Evolutionary conservation across 208 protist genomes (phyloP), one percentile per base, ranked within the genome.

Genomic region (Crithidia bombi): DNA sequence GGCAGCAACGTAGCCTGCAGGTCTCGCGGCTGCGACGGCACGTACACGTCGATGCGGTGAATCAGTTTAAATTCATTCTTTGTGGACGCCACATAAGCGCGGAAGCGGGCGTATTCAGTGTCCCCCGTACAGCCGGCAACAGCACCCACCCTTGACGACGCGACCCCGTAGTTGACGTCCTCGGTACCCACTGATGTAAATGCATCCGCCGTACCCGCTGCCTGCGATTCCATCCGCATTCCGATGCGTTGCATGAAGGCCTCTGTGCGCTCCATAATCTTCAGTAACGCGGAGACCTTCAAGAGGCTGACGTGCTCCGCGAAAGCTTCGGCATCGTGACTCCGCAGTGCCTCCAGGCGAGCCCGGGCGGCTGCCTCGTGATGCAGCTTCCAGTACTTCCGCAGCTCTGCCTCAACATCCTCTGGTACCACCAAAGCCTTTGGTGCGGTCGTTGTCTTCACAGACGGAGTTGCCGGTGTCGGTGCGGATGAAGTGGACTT

Each of bases 1-100:
- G 93, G 85, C 50, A 98, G 75, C 83, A 99, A 86, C 30, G 82
- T 86, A 19, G 79, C 87, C 7, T 41, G 43, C 43, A 93, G 69
- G 1, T 69, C 84, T 2, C 32, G 0, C 10, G 85, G 89, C 65
- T 79, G 73, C 0, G 44, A 21, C 14, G 43, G 56, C 23, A 91
- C 78, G 52, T 83, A 83, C 15, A 52, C 77, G 23, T 84, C 78
- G 11, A 83, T 49, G 36, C 61, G 55, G 67, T 90, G 85, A 30
- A 82, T 73, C 36, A 90, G 69, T n/a, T 78, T 67, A 47, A 79
- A 87, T 38, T 83, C 82, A n/a, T 74, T 71, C n/a, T 72, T 79
- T 19, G 75, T 72, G 15, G 70, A 79, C 14, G 75, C 49, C 38
- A 88, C 79, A 65, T 89, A 86, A n/a, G 75, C 81, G 32, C 73